Evolutionary conservation across 1,284 basidiomycete species (phyloP).

Genomic region (Tremellales sp.): DNA sequence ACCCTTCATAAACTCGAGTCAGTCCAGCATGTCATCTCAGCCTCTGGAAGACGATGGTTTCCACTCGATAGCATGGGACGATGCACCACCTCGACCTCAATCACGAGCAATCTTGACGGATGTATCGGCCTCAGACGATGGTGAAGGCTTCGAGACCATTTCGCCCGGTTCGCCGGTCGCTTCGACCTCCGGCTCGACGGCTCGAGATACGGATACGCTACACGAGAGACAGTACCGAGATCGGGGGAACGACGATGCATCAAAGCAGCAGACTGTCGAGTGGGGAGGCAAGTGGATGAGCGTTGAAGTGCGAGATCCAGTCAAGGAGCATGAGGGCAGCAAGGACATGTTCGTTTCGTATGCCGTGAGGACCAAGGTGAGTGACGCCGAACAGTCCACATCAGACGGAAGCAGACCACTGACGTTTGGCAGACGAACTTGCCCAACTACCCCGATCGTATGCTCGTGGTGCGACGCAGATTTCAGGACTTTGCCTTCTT

Average conservation of each 20-base stretch:
- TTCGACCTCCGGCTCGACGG: constrained; percentile 5
- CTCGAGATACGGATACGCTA: background rate
- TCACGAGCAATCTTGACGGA: constrained; percentile 11
- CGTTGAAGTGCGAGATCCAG: constrained; percentile 81
- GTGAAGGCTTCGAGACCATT: constrained; percentile 43
- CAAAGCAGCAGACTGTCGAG: constrained; percentile 34
- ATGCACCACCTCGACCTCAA: constrained; percentile 27
- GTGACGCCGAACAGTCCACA: constrained; percentile 16
- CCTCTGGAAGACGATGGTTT: constrained; percentile 44
- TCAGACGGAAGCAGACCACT: background rate
- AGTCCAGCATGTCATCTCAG: constrained; percentile 14
- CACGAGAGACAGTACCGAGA: constrained; percentile 4
- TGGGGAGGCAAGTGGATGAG: constrained; percentile 80
- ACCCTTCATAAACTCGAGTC: background rate
- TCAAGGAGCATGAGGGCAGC: constrained; percentile 91
- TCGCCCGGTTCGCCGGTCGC: constrained; percentile 17
- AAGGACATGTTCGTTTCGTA: constrained; percentile 97
- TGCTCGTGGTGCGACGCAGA: constrained; percentile 75
- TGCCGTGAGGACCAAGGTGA: constrained; percentile 80
- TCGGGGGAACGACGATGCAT: constrained; percentile 12
- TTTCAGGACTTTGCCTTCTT: constrained; percentile 98
- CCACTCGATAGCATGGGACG: constrained; percentile 46
- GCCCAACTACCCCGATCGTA: constrained; percentile 40
- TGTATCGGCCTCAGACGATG: constrained; percentile 21
- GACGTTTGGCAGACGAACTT: constrained; percentile 42